Base-by-base conservation (phyloP, 2,329 filamentous ascomycete genomes). In the Dactylella cylindrospora region DNA sequence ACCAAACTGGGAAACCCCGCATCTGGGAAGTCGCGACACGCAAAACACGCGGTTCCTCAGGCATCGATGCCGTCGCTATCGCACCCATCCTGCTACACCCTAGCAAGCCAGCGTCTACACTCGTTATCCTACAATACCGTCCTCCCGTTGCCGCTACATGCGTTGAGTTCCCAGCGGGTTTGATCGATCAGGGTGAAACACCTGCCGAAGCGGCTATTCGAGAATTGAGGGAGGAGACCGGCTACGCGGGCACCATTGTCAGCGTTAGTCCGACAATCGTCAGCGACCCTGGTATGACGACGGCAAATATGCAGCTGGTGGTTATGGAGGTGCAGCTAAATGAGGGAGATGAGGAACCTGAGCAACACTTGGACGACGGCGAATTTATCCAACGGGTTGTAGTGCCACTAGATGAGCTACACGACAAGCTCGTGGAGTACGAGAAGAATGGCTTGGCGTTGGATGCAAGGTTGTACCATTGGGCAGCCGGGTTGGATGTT, bases 211-310 rank as follows among this genome's bases (percentile, higher is more conserved):
- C 79, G 39, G 78, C 78, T 9, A 72, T 83, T 8, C 74, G 81
- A 13, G 81, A 84, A 70, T 72, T 84, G 33, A 80, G 76, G 65
- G 81, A 84, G 71, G 81, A 84, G 70, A 84, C 81, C 1, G 81
- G 81, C 15, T 83, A 82, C 68, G 76, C 82, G 66, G 84, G 79
- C 38, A 73, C 71, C 4, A 70, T 77, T 12, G 61, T 75, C 2
- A 77, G 80, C 70, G 80, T 78, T n/a, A 81, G 80, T 29, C 82
- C 83, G 5, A 77, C 84, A 46, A 84, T 87, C 75, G 84, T 82
- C 52, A 81, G 82, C 67, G 84, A 83, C 70, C 80, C 80, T 1
- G 80, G 80, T 19, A 73, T 84, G 74, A 80, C 76, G 55, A 79
- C 76, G 52, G 79, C 81, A 44, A 83, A 82, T 67, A 80, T 83